Evolutionary conservation across 108 stramenopile genomes (phyloP).

Genomic region (Pseudonitzschia pungens): DNA sequence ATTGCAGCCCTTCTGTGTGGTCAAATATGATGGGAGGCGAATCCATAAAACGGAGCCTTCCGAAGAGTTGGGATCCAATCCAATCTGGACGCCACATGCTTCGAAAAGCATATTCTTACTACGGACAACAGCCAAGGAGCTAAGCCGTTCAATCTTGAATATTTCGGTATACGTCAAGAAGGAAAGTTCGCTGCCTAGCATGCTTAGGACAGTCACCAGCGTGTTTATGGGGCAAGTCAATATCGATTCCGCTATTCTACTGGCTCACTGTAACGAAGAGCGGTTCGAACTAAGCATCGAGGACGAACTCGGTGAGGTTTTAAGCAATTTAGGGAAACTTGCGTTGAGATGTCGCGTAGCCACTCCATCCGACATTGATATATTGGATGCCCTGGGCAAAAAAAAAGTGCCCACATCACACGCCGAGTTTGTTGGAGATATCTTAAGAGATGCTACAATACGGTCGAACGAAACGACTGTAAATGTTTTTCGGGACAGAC

Average conservation of each 20-base stretch:
- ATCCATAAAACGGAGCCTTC: constrained; percentile 40
- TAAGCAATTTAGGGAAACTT: constrained; percentile 40
- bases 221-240: constrained; percentile 47
- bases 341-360: constrained; percentile 63
- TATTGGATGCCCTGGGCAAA: constrained; percentile 33
- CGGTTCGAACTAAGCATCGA: constrained; percentile 54
- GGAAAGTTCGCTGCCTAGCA: constrained; percentile 16
- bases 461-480: background rate
- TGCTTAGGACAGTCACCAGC: constrained; percentile 13
- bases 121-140: constrained; percentile 23
- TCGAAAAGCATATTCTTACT: constrained; percentile 57
- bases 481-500: background rate
- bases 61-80: constrained; percentile 40
- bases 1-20: constrained; percentile 34
- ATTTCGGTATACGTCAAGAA: constrained; percentile 25
- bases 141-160: constrained; percentile 23
- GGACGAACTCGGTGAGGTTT: constrained; percentile 34
- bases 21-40: constrained; percentile 26
- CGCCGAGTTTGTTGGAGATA: background rate
- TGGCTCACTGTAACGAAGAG: constrained; percentile 53
- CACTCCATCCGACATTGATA: constrained; percentile 46
- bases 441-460: background rate
- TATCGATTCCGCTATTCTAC: constrained; percentile 39
- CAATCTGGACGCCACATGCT: constrained; percentile 56
- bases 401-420: background rate